Evolutionary conservation across 129 eudicot species (phyloP).

Genomic region (Sambucus nigra): DNA sequence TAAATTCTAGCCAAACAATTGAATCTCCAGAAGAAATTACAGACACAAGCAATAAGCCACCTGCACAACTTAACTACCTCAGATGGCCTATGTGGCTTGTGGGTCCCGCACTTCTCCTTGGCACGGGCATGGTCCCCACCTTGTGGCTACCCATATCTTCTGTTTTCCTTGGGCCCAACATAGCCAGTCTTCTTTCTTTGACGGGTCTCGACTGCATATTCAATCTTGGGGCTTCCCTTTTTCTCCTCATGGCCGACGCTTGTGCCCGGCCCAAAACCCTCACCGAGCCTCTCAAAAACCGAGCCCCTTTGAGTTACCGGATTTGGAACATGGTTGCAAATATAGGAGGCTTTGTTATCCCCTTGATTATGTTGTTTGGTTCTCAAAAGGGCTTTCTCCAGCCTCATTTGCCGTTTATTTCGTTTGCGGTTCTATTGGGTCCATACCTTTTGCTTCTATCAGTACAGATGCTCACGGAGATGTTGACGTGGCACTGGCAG

Average conservation of each 20-base stretch:
- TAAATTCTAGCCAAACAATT: slow-evolving; percentile 25
- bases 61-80: slow-evolving; percentile 25
- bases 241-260: slow-evolving; percentile 87
- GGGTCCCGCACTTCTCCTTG: slow-evolving; percentile 69
- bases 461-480: slow-evolving; percentile 80
- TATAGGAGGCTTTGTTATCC: slow-evolving; percentile 47
- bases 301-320: slow-evolving; percentile 49
- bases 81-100: slow-evolving; percentile 85
- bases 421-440: slow-evolving; percentile 64
- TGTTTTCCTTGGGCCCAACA: slow-evolving; percentile 73
- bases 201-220: slow-evolving; percentile 90
- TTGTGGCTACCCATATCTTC: slow-evolving; percentile 88
- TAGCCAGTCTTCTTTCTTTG: slow-evolving; percentile 76
- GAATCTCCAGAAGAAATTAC: slow-evolving; percentile 25
- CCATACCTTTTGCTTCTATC: slow-evolving; percentile 84
- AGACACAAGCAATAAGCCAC: slow-evolving; percentile 8
- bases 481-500: slow-evolving; percentile 96
- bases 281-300: slow-evolving; percentile 29
- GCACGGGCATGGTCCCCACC: slow-evolving; percentile 87
- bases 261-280: slow-evolving; percentile 47
- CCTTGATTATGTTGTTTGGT: slow-evolving; percentile 38
- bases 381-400: slow-evolving; percentile 61
- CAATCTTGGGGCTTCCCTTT: slow-evolving; percentile 76
- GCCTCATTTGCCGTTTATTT: slow-evolving; percentile 57
- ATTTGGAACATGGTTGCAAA: slow-evolving; percentile 82